Evolutionary conservation across 345 rosid species (phyloP).

Genomic region (Salix purpurea): DNA sequence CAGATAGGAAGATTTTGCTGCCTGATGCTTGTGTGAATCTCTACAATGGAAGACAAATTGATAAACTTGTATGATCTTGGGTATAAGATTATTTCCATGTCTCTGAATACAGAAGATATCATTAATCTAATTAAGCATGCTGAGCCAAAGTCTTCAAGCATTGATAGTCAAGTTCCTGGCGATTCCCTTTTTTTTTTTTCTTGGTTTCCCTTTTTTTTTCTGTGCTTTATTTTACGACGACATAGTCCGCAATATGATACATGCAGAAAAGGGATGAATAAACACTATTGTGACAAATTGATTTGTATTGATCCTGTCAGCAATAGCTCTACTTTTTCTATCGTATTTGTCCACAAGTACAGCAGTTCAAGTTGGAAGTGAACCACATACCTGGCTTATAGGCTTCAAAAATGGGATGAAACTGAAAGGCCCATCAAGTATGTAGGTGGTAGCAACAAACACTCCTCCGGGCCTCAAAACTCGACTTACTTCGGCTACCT

Average conservation of each 20-base stretch:
- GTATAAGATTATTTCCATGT: not conserved
- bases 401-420: conserved; percentile 46
- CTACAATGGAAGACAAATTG: conserved; percentile 28
- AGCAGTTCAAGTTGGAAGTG: conserved; percentile 11
- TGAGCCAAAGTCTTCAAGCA: not conserved
- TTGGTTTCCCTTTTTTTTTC: not conserved
- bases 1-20: conserved; percentile 43
- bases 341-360: not conserved
- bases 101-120: not conserved
- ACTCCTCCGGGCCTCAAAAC: conserved; percentile 83
- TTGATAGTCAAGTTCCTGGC: conserved; percentile 6
- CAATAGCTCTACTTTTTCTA: not conserved
- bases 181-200: not conserved
- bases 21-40: conserved; percentile 47
- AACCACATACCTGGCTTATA: conserved; percentile 47
- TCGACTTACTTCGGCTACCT: conserved; percentile 90
- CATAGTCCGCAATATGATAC: too few relatives aligned
- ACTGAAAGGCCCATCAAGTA: conserved; percentile 56
- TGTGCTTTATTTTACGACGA: not conserved
- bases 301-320: not conserved
- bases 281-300: not conserved
- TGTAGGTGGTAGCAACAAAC: conserved; percentile 68
- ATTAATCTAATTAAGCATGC: not conserved
- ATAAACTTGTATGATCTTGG: not conserved
- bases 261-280: not conserved